A percentile compares a stretch with the other conserved stretches of the same genome.
Conservation (phyloP, 1,139 yeast genomes). For the Pichia sp. region DNA sequence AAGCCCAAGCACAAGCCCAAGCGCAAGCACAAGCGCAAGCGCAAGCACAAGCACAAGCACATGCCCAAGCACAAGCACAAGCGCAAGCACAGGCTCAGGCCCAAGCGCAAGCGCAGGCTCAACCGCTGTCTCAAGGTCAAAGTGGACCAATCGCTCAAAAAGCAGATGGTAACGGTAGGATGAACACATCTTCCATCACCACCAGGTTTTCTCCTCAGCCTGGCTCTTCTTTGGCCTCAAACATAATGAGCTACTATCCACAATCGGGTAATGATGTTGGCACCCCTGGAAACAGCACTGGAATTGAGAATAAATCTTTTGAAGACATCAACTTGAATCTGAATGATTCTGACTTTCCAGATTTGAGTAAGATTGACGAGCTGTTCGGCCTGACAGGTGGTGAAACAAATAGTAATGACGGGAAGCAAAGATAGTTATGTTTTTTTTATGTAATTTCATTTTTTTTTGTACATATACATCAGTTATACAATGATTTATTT, state of each 20-base stretch:
- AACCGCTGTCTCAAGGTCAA: slow-evolving; percentile 4
- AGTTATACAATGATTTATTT: not conserved
- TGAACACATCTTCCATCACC: slow-evolving; percentile 29
- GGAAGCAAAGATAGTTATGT: not conserved
- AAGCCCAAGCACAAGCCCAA: slow-evolving; percentile 18
- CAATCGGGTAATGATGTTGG: not conserved
- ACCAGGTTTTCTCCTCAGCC: slow-evolving; percentile 32
- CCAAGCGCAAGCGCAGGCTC: no score
- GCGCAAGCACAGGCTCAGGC: no score
- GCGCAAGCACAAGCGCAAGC: slow-evolving; percentile 12
- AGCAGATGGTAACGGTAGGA: slow-evolving; percentile 30
- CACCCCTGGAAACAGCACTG: not conserved
- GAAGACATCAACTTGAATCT: not conserved
- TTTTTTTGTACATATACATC: not conserved
- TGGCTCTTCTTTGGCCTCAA: slow-evolving; percentile 17
- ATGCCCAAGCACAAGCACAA: no score
- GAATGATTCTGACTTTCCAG: slow-evolving; percentile 10
- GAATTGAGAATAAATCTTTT: not conserved
- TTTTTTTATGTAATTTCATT: not conserved
- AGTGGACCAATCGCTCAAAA: slow-evolving; percentile 1
- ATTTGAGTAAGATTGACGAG: slow-evolving; percentile 16
- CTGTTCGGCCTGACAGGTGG: slow-evolving; percentile 11
- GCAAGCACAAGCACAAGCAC: not conserved
- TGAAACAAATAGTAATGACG: slow-evolving; percentile 1
- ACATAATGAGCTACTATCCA: slow-evolving; percentile 3